Evolutionary conservation across 2,329 filamentous ascomycete species (phyloP).

Genomic region (Cercospora brassicicola): DNA sequence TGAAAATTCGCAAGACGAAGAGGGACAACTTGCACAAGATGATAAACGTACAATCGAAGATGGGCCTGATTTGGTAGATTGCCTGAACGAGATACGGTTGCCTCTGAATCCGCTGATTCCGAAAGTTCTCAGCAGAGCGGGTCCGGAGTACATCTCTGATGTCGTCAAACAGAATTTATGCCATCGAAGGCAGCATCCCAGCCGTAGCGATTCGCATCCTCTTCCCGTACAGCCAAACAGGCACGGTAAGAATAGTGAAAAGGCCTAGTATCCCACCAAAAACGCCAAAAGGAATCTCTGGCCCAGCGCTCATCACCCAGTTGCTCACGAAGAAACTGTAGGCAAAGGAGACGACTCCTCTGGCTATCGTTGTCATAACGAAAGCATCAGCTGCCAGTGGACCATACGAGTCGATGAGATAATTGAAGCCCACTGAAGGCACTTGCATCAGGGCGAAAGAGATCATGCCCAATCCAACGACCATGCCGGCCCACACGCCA

Average conservation of each 20-base stretch:
- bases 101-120: no score
- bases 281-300: slow-evolving; percentile 54
- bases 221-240: slow-evolving; percentile 44
- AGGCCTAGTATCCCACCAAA: slow-evolving; percentile 55
- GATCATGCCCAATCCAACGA: slow-evolving; percentile 45
- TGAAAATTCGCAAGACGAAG: neutral
- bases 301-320: slow-evolving; percentile 49
- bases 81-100: no score
- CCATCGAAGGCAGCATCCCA: slow-evolving; percentile 13
- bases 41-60: no score
- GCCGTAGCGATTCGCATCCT: slow-evolving; percentile 45
- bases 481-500: slow-evolving; percentile 43
- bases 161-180: neutral
- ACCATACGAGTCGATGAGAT: slow-evolving; percentile 54
- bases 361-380: slow-evolving; percentile 53
- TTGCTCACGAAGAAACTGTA: slow-evolving; percentile 57
- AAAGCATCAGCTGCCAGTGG: slow-evolving; percentile 55
- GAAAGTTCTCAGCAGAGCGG: neutral
- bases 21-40: neutral
- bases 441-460: slow-evolving; percentile 46
- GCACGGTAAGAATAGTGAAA: slow-evolving; percentile 45
- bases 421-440: slow-evolving; percentile 48
- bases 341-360: slow-evolving; percentile 53
- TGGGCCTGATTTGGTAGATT: no score
- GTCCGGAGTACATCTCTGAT: neutral